Base-by-base conservation (phyloP, 106 monocot species). In the Dactylorhiza incarnata region DNA sequence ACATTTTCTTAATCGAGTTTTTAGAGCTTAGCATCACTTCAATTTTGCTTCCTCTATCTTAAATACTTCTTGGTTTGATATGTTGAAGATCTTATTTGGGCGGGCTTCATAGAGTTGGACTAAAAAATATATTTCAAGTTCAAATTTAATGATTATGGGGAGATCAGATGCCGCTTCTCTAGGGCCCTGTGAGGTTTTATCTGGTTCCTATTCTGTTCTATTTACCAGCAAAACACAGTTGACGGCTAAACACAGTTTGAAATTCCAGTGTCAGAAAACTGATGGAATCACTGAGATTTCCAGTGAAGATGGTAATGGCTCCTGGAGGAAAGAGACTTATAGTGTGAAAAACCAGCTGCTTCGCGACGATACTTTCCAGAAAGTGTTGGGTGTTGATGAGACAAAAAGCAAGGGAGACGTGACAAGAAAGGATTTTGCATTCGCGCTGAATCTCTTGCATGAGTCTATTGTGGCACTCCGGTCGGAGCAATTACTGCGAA, bases 401-500 rank as follows among this genome's bases (percentile, higher is more conserved):
- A 67, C 80, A n/a, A n/a, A 23, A 76, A 79, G 9, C 72, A 69
- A 5, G 55, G 45, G 25, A 82, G 67, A 61, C 55, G 59, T 79
- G 81, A 66, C 12, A 82, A 77, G 77, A 83, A 74, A 74, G 75
- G 56, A 23, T 75, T 46, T n/a, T 81, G 81, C 48, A 46, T 93
- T 51, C 78, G 96, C 93, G 17, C 93, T 91, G 96, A 67, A 73
- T 17, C 89, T 93, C 68, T 73, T 97, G 49, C 81, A 73, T 71
- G 93, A 97, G 48, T 97, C 65, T 97, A 97, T 77, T 97, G 96
- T 73, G 87, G 87, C 53, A 91, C 81, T 81, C 96, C 96, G 17
- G 86, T 93, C 74, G 96, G 96, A 45, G 93, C 96, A 9, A 97
- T 97, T 80, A 93, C 96, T 68, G 96, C 96, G 4, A 93, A 89